A percentile compares a stretch with the other conserved stretches of the same genome.
Conservation (phyloP, 768 basidiomycete genomes). For the Coprinellus aureogranulatus region DNA sequence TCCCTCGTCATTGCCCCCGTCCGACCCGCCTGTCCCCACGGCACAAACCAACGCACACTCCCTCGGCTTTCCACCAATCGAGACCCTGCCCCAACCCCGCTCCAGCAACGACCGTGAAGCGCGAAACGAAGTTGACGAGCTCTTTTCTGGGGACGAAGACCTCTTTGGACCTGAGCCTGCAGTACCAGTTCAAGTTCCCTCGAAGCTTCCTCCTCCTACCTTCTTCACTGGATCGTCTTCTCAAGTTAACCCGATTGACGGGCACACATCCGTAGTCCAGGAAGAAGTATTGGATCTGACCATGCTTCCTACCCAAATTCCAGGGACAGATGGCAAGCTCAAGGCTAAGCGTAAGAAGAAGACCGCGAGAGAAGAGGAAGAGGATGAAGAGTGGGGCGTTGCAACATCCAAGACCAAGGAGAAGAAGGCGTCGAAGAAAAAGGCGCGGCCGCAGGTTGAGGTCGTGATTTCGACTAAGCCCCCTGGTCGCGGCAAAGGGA, state of each 20-base stretch:
- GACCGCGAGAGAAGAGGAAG: background rate
- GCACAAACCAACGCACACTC: conserved; percentile 17
- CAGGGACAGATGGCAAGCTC: background rate
- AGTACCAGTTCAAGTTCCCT: conserved; percentile 13
- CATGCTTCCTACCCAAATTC: conserved; percentile 21
- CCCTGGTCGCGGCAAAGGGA: background rate
- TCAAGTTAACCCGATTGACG: too few species aligned
- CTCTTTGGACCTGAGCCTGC: background rate
- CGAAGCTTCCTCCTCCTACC: conserved; percentile 31
- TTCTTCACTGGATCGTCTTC: conserved; percentile 50
- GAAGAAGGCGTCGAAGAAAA: conserved; percentile 26
- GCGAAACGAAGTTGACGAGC: conserved; percentile 27
- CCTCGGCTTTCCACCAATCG: conserved; percentile 31
- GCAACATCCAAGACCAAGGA: conserved; percentile 12
- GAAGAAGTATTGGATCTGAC: conserved; percentile 27
- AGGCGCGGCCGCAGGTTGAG: conserved; percentile 20
- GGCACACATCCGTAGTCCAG: too few species aligned
- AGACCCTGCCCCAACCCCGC: conserved; percentile 24
- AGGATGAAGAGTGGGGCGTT: background rate
- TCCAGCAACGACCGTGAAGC: conserved; percentile 28
- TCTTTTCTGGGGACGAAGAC: conserved; percentile 14
- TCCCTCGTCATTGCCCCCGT: conserved; percentile 26
- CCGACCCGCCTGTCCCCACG: conserved; percentile 33
- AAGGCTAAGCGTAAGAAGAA: conserved; percentile 5
- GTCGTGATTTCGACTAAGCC: conserved; percentile 23